Conservation (phyloP, 805 yeast genomes). For the Hanseniaspora mollemarum region DNA sequence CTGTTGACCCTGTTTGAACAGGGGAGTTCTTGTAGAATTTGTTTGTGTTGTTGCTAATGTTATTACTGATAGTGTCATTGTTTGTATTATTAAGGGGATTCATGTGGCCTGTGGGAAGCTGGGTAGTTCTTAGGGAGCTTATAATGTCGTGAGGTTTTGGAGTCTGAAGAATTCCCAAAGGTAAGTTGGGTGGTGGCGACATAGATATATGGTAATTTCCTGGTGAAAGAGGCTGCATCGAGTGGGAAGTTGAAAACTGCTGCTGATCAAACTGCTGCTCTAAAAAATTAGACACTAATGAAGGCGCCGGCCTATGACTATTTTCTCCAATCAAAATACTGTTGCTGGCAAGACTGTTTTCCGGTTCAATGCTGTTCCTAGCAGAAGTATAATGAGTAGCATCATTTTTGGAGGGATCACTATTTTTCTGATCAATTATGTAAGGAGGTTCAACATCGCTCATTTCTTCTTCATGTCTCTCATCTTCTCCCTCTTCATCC, state of each 20-base stretch:
- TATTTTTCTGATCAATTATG: background rate
- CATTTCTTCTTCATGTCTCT: background rate
- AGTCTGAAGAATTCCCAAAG: constrained; percentile 5
- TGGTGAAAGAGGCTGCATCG: background rate
- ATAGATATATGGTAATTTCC: constrained; percentile 11
- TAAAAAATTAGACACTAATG: constrained; percentile 1
- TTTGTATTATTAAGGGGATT: background rate
- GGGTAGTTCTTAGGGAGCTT: constrained; percentile 15
- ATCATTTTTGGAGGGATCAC: background rate
- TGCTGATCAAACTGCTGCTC: constrained; percentile 8
- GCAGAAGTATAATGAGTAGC: background rate
- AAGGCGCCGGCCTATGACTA: background rate
- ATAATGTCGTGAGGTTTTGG: constrained; percentile 15
- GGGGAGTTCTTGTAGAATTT: background rate
- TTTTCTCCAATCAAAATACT: background rate
- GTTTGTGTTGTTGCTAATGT: background rate
- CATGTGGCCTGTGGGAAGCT: background rate
- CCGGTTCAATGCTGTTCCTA: background rate
- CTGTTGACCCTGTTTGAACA: background rate
- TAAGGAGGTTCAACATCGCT: background rate
- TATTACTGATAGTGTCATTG: background rate
- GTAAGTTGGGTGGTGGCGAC: constrained; percentile 11
- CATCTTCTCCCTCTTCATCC: constrained; percentile 2
- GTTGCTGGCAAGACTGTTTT: background rate
- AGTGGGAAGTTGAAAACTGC: background rate